Evolutionary conservation across 768 basidiomycete species (phyloP).

Genomic region (Leccinum incarnatum): DNA sequence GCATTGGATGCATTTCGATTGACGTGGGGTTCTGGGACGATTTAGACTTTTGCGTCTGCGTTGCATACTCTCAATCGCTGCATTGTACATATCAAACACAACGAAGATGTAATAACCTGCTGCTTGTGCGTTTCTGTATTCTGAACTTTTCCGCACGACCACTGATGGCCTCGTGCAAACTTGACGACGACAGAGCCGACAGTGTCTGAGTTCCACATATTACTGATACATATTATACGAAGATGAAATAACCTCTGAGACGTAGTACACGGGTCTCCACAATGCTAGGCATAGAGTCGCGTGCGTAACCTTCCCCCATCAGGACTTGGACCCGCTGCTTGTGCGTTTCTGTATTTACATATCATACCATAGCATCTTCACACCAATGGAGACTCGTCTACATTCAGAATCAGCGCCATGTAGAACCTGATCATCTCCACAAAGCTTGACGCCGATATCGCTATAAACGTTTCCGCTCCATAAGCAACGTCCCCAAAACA

Average conservation of each 20-base stretch:
- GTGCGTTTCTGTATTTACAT: too few relatives aligned
- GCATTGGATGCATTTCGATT: conserved; percentile 69
- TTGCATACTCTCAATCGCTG: conserved; percentile 1
- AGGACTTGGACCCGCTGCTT: too few relatives aligned
- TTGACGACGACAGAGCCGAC: not conserved
- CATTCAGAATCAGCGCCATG: conserved; percentile 61
- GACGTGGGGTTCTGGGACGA: conserved; percentile 1
- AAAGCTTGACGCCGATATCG: conserved; percentile 48
- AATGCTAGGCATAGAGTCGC: too few relatives aligned
- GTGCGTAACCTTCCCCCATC: too few relatives aligned
- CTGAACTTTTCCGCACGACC: not conserved
- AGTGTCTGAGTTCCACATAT: not conserved
- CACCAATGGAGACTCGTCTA: conserved; percentile 46
- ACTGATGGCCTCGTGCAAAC: not conserved
- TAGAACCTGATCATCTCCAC: conserved; percentile 69
- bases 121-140: not conserved
- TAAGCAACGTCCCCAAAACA: not conserved
- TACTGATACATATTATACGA: too few relatives aligned
- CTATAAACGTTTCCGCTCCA: conserved; percentile 19
- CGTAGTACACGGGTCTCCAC: too few relatives aligned
- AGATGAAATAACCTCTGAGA: too few relatives aligned
- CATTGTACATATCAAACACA: conserved; percentile 2
- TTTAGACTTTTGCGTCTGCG: not conserved
- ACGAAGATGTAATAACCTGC: conserved; percentile 1
- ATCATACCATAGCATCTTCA: not conserved